A percentile compares a stretch with the other conserved stretches of the same genome.
phyloP scores from a whole-genome alignment of 2,329 filamentous ascomycete species.

The Clonostachys chloroleuca region DNA sequence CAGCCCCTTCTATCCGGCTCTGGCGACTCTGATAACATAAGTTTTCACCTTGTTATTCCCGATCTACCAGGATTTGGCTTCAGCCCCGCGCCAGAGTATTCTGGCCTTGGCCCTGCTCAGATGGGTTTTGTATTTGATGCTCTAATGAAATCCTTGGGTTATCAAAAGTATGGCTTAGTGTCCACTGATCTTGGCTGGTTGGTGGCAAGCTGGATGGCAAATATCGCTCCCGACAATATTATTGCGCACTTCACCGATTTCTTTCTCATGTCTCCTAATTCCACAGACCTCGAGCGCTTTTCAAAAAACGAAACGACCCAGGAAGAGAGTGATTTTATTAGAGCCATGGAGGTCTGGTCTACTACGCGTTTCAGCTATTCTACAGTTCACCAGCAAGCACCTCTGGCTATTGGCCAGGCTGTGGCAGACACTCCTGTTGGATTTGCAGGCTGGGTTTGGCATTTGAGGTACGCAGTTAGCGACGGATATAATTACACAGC shows the following conservation, averaged over 20 bases:
- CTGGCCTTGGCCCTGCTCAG: background rate
- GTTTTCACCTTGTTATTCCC: background rate
- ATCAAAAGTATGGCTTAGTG: constrained; percentile 2
- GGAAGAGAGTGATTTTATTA: background rate
- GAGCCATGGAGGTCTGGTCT: background rate
- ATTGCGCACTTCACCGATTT: constrained; percentile 25
- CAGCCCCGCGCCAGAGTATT: constrained; percentile 1
- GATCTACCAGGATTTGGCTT: constrained; percentile 4
- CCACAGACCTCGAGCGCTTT: constrained; percentile 1
- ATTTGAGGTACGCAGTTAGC: constrained; percentile 2
- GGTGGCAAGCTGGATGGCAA: constrained; percentile 1
- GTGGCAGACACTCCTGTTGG: constrained; percentile 4
- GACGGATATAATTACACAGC: constrained; percentile 1
- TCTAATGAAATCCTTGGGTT: background rate
- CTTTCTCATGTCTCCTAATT: constrained; percentile 1
- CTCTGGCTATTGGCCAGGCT: background rate
- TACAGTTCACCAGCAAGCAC: background rate
- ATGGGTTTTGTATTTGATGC: background rate
- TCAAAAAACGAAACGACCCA: background rate
- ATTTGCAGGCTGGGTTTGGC: constrained; percentile 3
- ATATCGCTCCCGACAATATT: constrained; percentile 1
- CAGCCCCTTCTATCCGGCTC: background rate
- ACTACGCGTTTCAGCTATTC: background rate
- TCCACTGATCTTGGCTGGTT: constrained; percentile 1
- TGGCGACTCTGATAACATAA: background rate